Evolutionary conservation across 2,329 filamentous ascomycete genomes (phyloP), one percentile per base, ranked within the genome.

Genomic region (Ophiostoma novo-ulmi): DNA sequence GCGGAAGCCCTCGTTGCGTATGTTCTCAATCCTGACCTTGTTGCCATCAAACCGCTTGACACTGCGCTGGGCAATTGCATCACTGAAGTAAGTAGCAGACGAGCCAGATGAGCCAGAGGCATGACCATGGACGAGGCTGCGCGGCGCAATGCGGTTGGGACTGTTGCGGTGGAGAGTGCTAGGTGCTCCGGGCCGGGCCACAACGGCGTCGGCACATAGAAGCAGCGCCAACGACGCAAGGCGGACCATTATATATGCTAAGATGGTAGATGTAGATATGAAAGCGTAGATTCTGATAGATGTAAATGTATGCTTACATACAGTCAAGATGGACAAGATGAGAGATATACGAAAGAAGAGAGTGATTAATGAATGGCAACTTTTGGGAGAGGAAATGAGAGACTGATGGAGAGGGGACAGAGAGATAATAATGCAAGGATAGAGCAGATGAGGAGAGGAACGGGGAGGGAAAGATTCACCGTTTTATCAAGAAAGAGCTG

Each of bases 1-100:
- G 10, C 72, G 72, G 73, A 78, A 82, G 0, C 73, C 69, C 0
- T 72, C 67, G 71, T 84, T 84, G 55, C 71, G 72, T 3, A 81
- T 74, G 22, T 80, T 77, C 0, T 73, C 64, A 13, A 83, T 64
- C 0, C 74, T 73, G 68, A 80, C 80, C 1, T 48, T 26, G 8
- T 71, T 64, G 11, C 69, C 35, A 10, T 58, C 35, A 38, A 69
- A 52, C 6, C 44, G 67, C n/a, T 58, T 69, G 36, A 38, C 11
- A 31, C 44, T 55, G 14, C 31, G 44, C 13, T 22, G 44, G 44
- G 44, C 52, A 5, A 35, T 36, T n/a, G 67, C 67, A 38, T 55
- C 44, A 44, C 10, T 61, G 41, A 61, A 55, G 17, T 48, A 48
- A 48, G 44, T 48, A 5, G 41, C n/a, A 6, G 67, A 31, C 31